A percentile compares a stretch with the other conserved stretches of the same genome.
Evolutionary conservation across 257 asterid genomes (phyloP).

Genomic region (Capsicum chinense): DNA sequence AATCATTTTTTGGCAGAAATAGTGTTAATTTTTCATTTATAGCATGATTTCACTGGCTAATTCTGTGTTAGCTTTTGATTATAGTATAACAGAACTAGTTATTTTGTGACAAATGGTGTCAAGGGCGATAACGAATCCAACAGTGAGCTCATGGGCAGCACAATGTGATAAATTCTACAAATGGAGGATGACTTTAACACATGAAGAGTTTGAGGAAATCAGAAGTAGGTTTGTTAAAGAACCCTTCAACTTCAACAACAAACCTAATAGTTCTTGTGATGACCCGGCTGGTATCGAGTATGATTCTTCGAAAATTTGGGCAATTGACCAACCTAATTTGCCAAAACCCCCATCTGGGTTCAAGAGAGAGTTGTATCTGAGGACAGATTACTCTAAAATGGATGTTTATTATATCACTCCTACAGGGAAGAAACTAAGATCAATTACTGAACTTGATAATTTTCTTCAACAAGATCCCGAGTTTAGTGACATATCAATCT

Average conservation of each 20-base stretch:
- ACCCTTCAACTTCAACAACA: conserved; percentile 27
- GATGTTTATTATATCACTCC: conserved; percentile 31
- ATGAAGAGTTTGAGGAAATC: conserved; percentile 36
- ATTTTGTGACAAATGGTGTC: too few relatives aligned
- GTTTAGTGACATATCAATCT: not conserved
- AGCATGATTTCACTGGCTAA: too few relatives aligned
- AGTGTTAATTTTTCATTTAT: too few relatives aligned
- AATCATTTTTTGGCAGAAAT: too few relatives aligned
- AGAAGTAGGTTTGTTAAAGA: conserved; percentile 29
- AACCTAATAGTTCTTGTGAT: conserved; percentile 24
- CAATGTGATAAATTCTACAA: conserved; percentile 29
- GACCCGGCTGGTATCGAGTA: conserved; percentile 24
- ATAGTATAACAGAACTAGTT: too few relatives aligned
- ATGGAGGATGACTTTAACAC: conserved; percentile 3
- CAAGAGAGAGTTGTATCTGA: not conserved
- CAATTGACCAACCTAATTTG: not conserved
- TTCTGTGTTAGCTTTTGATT: too few relatives aligned
- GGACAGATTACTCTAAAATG: conserved; percentile 29
- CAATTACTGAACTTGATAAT: not conserved
- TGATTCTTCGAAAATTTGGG: conserved; percentile 25
- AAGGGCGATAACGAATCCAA: not conserved
- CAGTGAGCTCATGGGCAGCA: not conserved
- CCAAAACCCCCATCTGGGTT: conserved; percentile 26
- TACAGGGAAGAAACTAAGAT: conserved; percentile 27
- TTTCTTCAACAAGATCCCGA: conserved; percentile 28